These are phyloP conservation scores for Vigna hirtella DNA, from an alignment of 306 rosid species.

Conservation along the genomic window DNA sequence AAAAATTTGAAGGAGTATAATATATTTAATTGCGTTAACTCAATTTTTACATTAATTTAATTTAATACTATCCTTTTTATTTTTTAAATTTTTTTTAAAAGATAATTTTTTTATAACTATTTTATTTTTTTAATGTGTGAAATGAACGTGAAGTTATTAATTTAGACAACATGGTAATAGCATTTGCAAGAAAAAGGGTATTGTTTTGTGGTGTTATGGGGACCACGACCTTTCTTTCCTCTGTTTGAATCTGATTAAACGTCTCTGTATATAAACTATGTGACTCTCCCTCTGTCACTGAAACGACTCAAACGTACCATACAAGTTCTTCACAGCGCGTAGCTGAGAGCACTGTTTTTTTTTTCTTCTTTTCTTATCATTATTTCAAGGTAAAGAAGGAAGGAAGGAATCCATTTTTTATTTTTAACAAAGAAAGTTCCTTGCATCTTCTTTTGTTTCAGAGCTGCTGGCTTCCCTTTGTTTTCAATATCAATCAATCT, in stretches of 20 bases:
- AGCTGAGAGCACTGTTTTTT: conserved; percentile 45
- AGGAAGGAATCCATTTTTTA: conserved; percentile 59
- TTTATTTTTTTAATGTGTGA: no score
- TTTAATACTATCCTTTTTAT: no score
- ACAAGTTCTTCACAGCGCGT: conserved; percentile 43
- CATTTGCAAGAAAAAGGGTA: conserved; percentile 6
- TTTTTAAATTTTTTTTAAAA: no score
- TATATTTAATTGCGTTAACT: no score
- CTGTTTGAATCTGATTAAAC: conserved; percentile 55
- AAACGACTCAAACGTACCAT: conserved; percentile 51
- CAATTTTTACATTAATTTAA: no score
- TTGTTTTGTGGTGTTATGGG: conserved; percentile 45
- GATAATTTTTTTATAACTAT: no score
- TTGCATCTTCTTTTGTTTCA: conserved; percentile 55
- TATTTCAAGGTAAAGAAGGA: conserved; percentile 50
- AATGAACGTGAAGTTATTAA: no score
- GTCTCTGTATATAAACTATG: conserved; percentile 58
- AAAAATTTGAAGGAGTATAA: no score
- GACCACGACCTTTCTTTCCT: conserved; percentile 51
- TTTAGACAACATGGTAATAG: no score
- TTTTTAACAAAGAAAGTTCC: conserved; percentile 50
- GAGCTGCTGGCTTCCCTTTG: conserved; percentile 41
- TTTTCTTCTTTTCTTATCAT: neutral
- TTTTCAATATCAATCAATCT: conserved; percentile 41
- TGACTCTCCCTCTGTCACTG: neutral